Percentiles rank a stretch among this genome's conserved stretches.
Conservation (phyloP, 352 stramenopile genomes). For the Pythium vanterpoolii region DNA sequence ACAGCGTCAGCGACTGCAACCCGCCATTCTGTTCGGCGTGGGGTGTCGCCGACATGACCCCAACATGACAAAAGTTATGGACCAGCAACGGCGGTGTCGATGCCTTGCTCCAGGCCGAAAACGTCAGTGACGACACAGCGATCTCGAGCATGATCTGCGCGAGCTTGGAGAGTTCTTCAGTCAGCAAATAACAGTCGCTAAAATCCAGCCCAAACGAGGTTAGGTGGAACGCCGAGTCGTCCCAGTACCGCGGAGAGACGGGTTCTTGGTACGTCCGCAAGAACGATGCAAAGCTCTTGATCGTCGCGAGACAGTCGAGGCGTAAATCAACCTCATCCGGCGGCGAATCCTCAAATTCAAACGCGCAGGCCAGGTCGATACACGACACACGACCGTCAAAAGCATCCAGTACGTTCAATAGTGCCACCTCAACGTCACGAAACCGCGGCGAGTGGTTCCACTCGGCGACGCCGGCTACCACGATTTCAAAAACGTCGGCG, state of each 20-base stretch:
- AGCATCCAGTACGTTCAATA: background rate
- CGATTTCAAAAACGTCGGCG: constrained; percentile 8
- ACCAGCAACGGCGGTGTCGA: background rate
- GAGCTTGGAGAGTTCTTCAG: background rate
- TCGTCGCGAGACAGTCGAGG: background rate
- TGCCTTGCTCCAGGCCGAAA: background rate
- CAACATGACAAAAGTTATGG: background rate
- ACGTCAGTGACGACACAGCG: background rate
- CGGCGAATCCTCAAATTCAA: constrained; percentile 4
- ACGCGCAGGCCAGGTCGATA: background rate
- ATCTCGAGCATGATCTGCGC: background rate
- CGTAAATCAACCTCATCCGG: background rate
- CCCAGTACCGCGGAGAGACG: background rate
- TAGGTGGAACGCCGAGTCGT: constrained; percentile 2
- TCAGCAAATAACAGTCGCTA: background rate
- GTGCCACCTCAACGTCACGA: background rate
- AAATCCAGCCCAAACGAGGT: constrained; percentile 6
- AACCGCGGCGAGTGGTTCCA: constrained; percentile 14
- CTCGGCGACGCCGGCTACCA: constrained; percentile 5
- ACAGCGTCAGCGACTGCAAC: background rate
- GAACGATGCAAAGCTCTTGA: background rate
- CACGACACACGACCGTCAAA: background rate
- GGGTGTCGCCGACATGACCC: background rate
- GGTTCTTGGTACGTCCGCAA: background rate
- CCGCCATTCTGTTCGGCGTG: background rate